These are phyloP conservation scores for Cenchrus americanus DNA, from an alignment of 176 grass and related monocot genomes.

Conservation along the genomic window DNA sequence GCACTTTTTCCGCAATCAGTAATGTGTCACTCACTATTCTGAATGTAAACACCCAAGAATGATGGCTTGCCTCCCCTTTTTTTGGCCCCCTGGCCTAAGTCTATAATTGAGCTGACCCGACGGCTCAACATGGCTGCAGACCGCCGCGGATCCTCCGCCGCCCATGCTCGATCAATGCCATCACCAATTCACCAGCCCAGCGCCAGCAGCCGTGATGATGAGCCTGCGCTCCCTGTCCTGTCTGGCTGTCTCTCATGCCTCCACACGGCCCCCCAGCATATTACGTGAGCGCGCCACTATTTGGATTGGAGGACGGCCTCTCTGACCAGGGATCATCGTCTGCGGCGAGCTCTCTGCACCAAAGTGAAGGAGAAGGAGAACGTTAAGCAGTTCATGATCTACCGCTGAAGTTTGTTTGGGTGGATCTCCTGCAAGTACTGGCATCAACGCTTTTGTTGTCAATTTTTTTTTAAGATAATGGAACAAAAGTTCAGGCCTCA, in stretches of 20 bases:
- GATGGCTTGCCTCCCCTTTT: no score
- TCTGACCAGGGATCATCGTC: conserved; percentile 47
- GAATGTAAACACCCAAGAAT: no score
- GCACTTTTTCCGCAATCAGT: no score
- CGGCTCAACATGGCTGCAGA: no score
- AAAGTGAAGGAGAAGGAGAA: conserved; percentile 68
- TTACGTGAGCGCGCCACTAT: conserved; percentile 79
- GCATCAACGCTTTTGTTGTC: neutral
- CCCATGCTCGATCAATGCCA: neutral
- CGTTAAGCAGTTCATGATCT: conserved; percentile 79
- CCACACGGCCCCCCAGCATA: conserved; percentile 60
- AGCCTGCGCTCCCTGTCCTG: neutral
- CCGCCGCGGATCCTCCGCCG: neutral
- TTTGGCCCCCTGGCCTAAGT: no score
- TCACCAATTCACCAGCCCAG: no score
- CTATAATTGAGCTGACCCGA: no score
- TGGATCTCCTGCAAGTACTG: neutral
- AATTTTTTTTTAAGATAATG: no score
- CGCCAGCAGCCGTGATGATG: neutral
- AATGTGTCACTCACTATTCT: no score
- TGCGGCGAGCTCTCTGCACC: neutral
- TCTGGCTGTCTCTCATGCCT: no score
- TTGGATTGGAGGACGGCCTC: conserved; percentile 36
- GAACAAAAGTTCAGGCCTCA: no score
- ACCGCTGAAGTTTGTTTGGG: conserved; percentile 48